A percentile compares a stretch with the other conserved stretches of the same genome.
These are phyloP conservation scores for Dispira simplex DNA, from an alignment of 192 early-diverging fungal genomes.

Conservation along the genomic window DNA sequence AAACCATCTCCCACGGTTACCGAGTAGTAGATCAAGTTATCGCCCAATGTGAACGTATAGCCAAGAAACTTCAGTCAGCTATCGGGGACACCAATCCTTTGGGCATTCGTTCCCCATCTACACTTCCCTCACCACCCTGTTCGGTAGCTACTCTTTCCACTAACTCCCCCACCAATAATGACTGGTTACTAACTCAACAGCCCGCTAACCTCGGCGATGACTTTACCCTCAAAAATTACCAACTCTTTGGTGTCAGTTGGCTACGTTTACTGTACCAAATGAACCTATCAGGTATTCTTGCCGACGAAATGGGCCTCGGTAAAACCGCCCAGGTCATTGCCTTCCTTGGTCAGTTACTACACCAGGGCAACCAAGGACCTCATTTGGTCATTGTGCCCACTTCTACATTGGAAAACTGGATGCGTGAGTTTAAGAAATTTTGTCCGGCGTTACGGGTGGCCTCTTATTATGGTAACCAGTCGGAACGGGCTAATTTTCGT, in stretches of 20 bases:
- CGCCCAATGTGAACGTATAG: slow-evolving; percentile 25
- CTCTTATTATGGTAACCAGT: slow-evolving; percentile 10
- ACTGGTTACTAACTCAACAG: no score
- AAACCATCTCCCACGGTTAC: slow-evolving; percentile 25
- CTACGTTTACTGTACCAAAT: slow-evolving; percentile 54
- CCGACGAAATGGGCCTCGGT: slow-evolving; percentile 79
- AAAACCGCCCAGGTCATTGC: slow-evolving; percentile 86
- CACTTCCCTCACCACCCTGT: no score
- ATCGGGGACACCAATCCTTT: no score
- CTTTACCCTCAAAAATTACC: slow-evolving; percentile 64
- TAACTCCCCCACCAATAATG: no score
- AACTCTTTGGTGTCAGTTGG: slow-evolving; percentile 85
- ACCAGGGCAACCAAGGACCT: slow-evolving; percentile 36
- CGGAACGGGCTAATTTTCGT: no score
- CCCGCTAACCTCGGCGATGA: slow-evolving; percentile 30
- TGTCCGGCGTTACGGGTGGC: slow-evolving; percentile 44
- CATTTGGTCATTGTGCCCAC: slow-evolving; percentile 75
- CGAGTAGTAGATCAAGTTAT: slow-evolving; percentile 29
- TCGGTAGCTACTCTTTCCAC: no score
- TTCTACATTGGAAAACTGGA: slow-evolving; percentile 84
- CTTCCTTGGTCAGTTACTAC: slow-evolving; percentile 45
- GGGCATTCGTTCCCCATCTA: no score
- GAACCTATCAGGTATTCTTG: slow-evolving; percentile 58
- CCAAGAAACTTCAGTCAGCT: slow-evolving; percentile 16
- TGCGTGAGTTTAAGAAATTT: slow-evolving; percentile 66